phyloP scores from a whole-genome alignment of 2,329 filamentous ascomycete genomes.

The Trichoderma sp. region DNA sequence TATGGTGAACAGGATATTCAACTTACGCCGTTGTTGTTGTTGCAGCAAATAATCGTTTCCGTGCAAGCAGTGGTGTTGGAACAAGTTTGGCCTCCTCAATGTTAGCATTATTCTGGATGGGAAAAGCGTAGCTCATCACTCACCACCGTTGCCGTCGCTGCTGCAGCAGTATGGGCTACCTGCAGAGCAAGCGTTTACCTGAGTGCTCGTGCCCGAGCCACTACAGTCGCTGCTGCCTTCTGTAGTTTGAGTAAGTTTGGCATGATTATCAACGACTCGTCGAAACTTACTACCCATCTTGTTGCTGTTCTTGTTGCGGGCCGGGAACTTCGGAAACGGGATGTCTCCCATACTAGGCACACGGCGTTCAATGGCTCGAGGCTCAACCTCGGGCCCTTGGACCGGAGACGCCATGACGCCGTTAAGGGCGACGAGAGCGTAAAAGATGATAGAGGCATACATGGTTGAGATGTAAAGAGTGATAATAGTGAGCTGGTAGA shows the following conservation, averaged over 20 bases:
- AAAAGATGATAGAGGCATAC: neutral
- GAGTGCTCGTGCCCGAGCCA: neutral
- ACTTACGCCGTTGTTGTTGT: conserved; percentile 8
- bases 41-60: conserved; percentile 3
- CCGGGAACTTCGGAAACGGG: neutral
- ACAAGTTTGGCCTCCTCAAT: neutral
- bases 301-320: neutral
- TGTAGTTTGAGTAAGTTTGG: neutral
- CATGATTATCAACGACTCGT: neutral
- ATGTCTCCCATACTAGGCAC: neutral
- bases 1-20: neutral
- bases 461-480: neutral
- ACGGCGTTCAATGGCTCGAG: neutral
- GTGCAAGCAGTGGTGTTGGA: neutral
- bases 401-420: neutral
- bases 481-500: neutral
- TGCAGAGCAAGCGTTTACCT: neutral
- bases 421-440: neutral
- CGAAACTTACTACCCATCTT: neutral
- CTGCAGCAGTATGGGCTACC: neutral
- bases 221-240: neutral
- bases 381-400: neutral
- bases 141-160: neutral
- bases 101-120: neutral
- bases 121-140: neutral